Conservation (phyloP, 768 basidiomycete genomes). For the Rhizopogon salebrosus region DNA sequence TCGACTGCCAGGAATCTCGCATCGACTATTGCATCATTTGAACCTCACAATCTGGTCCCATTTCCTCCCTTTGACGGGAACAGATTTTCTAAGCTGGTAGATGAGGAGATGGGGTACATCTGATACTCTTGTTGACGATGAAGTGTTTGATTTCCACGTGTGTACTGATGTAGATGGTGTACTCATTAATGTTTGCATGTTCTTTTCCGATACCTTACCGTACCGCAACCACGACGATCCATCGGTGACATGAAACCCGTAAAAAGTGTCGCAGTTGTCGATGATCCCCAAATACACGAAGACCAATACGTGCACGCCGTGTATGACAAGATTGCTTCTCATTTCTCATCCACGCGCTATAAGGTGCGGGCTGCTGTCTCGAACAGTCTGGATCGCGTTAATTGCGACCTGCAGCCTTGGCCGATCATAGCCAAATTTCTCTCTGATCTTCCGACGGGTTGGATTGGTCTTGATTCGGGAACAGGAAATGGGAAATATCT, state of each 20-base stretch:
- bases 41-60: constrained; percentile 38
- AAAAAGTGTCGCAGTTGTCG: constrained; percentile 37
- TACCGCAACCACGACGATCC: constrained; percentile 3
- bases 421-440: constrained; percentile 80
- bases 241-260: constrained; percentile 7
- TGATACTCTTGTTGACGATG: constrained; percentile 11
- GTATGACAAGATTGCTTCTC: constrained; percentile 80
- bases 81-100: constrained; percentile 61
- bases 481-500: constrained; percentile 99
- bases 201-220: not conserved
- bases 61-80: constrained; percentile 69
- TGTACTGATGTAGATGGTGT: not conserved
- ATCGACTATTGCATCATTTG: constrained; percentile 46
- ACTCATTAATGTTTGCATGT: not conserved
- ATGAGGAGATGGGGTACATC: constrained; percentile 75
- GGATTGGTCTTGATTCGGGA: constrained; percentile 89
- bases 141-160: not conserved
- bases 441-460: constrained; percentile 63
- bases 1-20: constrained; percentile 43
- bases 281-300: constrained; percentile 60
- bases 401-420: constrained; percentile 62
- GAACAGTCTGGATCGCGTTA: not conserved
- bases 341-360: constrained; percentile 88
- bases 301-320: constrained; percentile 72
- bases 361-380: constrained; percentile 44